These are phyloP conservation scores for Blastocladiella britannica DNA, from an alignment of 192 early-diverging fungal species.

Conservation along the genomic window DNA sequence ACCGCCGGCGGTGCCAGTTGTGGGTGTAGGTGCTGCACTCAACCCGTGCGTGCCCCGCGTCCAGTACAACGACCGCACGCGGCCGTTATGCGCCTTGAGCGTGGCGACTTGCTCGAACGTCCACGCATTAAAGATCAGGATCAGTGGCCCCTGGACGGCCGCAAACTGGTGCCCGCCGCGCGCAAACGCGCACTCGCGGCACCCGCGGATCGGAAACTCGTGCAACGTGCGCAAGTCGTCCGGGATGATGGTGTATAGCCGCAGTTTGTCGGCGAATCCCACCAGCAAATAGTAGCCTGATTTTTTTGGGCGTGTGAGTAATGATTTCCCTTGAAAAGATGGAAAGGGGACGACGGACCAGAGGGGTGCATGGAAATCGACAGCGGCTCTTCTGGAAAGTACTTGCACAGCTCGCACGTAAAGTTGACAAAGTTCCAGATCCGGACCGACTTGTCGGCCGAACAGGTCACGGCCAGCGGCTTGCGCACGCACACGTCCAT, in stretches of 20 bases:
- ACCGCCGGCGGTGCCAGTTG: too few species aligned
- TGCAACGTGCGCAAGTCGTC: conserved; percentile 28
- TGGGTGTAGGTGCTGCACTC: too few species aligned
- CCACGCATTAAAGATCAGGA: conserved; percentile 30
- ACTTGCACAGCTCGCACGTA: conserved; percentile 22
- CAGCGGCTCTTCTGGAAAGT: conserved; percentile 27
- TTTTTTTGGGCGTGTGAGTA: too few species aligned
- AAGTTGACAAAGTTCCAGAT: conserved; percentile 32
- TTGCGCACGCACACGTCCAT: conserved; percentile 30
- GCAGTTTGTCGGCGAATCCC: conserved; percentile 34
- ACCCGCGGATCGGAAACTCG: conserved; percentile 28
- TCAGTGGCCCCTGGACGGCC: conserved; percentile 26
- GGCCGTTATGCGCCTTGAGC: conserved; percentile 35
- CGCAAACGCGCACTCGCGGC: conserved; percentile 32
- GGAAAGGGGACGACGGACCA: conserved; percentile 10
- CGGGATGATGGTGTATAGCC: conserved; percentile 30
- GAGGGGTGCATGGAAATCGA: conserved; percentile 30
- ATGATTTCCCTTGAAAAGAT: background rate
- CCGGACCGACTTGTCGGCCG: conserved; percentile 21
- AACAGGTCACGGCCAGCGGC: conserved; percentile 26
- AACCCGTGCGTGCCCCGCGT: conserved; percentile 6
- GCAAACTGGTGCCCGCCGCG: conserved; percentile 35
- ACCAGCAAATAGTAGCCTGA: conserved; percentile 19
- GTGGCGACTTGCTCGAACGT: conserved; percentile 27
- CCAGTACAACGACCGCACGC: conserved; percentile 25